phyloP scores from a whole-genome alignment of 2,329 filamentous ascomycete species.

The Colletotrichum limetticola region DNA sequence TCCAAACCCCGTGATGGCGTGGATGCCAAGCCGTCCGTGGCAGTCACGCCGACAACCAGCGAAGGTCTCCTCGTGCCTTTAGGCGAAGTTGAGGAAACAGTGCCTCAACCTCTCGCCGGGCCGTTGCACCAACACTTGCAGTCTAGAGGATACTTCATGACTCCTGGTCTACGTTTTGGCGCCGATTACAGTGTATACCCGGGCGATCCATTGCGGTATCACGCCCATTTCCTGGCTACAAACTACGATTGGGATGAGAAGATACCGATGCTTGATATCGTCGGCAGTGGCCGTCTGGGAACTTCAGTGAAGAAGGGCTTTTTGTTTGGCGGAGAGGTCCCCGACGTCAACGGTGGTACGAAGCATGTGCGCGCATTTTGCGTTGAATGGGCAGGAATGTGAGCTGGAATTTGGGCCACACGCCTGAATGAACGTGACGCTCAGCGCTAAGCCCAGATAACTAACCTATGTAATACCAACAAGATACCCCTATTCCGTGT shows the following conservation, averaged over 20 bases:
- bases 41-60: constrained; percentile 51
- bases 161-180: constrained; percentile 92
- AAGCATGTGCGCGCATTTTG: constrained; percentile 77
- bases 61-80: constrained; percentile 41
- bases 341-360: constrained; percentile 44
- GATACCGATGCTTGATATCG: constrained; percentile 84
- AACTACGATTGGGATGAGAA: constrained; percentile 88
- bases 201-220: constrained; percentile 92
- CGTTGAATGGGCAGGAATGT: constrained; percentile 96
- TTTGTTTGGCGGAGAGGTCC: constrained; percentile 78
- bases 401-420: constrained; percentile 36
- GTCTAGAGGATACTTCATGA: constrained; percentile 82
- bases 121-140: constrained; percentile 86
- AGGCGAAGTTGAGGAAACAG: constrained; percentile 27
- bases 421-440: not conserved
- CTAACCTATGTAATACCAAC: not conserved
- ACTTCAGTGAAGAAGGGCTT: constrained; percentile 98
- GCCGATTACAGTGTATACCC: constrained; percentile 96
- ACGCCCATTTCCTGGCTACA: constrained; percentile 93
- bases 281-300: constrained; percentile 86
- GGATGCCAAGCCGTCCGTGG: constrained; percentile 33
- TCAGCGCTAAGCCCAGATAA: not conserved
- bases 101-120: constrained; percentile 38
- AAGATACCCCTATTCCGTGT: constrained; percentile 15
- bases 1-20: not conserved